A percentile compares a stretch with the other conserved stretches of the same genome.
These are phyloP conservation scores for Rosa lucieae DNA, from an alignment of 306 rosid genomes.

Conservation along the genomic window DNA sequence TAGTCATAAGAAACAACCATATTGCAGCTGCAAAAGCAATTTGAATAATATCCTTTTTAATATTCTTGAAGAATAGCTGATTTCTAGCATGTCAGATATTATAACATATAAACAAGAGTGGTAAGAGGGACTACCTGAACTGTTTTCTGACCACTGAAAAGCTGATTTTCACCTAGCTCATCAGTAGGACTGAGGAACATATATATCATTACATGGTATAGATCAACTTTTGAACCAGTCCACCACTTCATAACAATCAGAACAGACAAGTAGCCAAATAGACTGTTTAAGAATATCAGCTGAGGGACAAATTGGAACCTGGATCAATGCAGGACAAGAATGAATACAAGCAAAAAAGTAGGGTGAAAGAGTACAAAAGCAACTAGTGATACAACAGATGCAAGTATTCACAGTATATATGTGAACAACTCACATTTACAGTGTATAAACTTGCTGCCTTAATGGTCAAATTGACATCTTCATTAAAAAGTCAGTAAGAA, in stretches of 20 bases:
- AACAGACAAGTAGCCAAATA: conserved; percentile 86
- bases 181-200: conserved; percentile 95
- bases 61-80: too few species aligned
- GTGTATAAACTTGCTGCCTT: not conserved
- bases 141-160: conserved; percentile 81
- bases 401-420: conserved; percentile 10
- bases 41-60: too few species aligned
- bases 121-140: conserved; percentile 57
- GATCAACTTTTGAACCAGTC: conserved; percentile 92
- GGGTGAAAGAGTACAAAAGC: conserved; percentile 4
- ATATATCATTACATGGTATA: conserved; percentile 95
- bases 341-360: conserved; percentile 14
- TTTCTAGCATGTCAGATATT: too few species aligned
- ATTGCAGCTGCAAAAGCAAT: too few species aligned
- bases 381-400: conserved; percentile 13
- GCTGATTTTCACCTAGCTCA: conserved; percentile 93
- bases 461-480: not conserved
- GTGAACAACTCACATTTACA: conserved; percentile 9
- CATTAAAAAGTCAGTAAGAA: not conserved
- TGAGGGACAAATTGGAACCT: conserved; percentile 96
- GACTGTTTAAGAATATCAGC: conserved; percentile 84
- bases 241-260: conserved; percentile 87
- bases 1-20: too few species aligned
- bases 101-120: not conserved
- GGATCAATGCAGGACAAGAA: conserved; percentile 35